These are phyloP conservation scores for Periconia sp. DNA, from an alignment of 2,329 filamentous ascomycete genomes.

Conservation along the genomic window DNA sequence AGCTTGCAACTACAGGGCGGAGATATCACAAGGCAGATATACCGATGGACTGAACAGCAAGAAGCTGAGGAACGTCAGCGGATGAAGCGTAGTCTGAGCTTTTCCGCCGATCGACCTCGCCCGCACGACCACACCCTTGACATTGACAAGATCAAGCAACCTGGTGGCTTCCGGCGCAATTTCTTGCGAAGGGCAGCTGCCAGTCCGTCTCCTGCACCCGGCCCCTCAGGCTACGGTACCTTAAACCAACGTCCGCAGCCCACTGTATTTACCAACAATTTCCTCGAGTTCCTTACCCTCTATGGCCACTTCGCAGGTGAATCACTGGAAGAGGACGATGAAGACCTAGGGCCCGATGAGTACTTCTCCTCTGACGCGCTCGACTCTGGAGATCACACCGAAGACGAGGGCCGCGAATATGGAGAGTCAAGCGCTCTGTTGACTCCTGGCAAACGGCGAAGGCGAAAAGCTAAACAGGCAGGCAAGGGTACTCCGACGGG, in stretches of 20 bases:
- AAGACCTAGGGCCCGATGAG: conserved; percentile 83
- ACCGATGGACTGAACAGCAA: conserved; percentile 93
- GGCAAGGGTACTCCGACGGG: conserved; percentile 80
- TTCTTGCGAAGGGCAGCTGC: conserved; percentile 79
- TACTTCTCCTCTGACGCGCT: conserved; percentile 85
- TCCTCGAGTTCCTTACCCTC: conserved; percentile 91
- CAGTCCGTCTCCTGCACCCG: conserved; percentile 61
- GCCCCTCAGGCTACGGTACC: conserved; percentile 52
- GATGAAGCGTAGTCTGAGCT: conserved; percentile 84
- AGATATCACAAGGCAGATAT: conserved; percentile 92
- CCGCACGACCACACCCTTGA: conserved; percentile 82
- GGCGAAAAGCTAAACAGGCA: conserved; percentile 77
- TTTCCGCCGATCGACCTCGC: conserved; percentile 76
- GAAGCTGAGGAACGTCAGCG: conserved; percentile 69
- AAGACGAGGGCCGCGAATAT: conserved; percentile 72
- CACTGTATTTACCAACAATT: conserved; percentile 77
- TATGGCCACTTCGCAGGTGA: conserved; percentile 99
- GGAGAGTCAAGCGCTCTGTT: conserved; percentile 88
- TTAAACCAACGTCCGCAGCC: conserved; percentile 30
- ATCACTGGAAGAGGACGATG: conserved; percentile 94
- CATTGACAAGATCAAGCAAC: conserved; percentile 89
- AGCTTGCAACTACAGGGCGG: conserved; percentile 92
- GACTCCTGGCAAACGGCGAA: conserved; percentile 69
- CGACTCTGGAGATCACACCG: conserved; percentile 59
- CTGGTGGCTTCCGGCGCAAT: conserved; percentile 91